Evolutionary conservation across 1,284 basidiomycete species (phyloP).

Genomic region (Ceratorhiza oryzae-sativae): DNA sequence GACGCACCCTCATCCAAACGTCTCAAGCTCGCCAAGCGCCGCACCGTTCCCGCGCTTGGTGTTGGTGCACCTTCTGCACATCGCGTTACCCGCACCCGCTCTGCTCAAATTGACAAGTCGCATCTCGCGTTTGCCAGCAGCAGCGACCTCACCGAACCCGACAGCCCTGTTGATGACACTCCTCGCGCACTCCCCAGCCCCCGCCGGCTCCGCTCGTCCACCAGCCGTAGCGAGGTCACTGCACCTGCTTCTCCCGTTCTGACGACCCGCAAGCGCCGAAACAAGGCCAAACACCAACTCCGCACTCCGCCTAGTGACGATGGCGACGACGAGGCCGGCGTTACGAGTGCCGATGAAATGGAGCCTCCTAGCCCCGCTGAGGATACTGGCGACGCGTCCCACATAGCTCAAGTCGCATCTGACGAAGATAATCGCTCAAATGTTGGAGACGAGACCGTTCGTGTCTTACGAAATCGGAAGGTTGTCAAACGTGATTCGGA

Average conservation of each 20-base stretch:
- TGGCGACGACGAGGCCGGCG: conserved; percentile 34
- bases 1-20: conserved; percentile 32
- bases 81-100: conserved; percentile 25
- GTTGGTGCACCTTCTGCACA: conserved; percentile 5
- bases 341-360: conserved; percentile 17
- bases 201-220: conserved; percentile 26
- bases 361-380: conserved; percentile 13
- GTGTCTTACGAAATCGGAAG: conserved; percentile 43
- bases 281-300: conserved; percentile 11
- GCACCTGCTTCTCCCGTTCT: conserved; percentile 17
- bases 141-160: conserved; percentile 27
- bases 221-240: conserved; percentile 13
- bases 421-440: conserved; percentile 18
- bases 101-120: conserved; percentile 12
- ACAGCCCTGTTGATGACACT: conserved; percentile 18
- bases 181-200: conserved; percentile 28
- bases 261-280: conserved; percentile 9
- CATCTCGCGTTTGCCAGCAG: conserved; percentile 29
- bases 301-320: conserved; percentile 31
- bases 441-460: conserved; percentile 48
- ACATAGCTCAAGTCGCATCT: conserved; percentile 28
- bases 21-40: conserved; percentile 34
- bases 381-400: conserved; percentile 25
- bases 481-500: conserved; percentile 51
- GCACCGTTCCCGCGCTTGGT: not conserved